Conservation (phyloP, 345 rosid genomes). For the Mangifera indica region DNA sequence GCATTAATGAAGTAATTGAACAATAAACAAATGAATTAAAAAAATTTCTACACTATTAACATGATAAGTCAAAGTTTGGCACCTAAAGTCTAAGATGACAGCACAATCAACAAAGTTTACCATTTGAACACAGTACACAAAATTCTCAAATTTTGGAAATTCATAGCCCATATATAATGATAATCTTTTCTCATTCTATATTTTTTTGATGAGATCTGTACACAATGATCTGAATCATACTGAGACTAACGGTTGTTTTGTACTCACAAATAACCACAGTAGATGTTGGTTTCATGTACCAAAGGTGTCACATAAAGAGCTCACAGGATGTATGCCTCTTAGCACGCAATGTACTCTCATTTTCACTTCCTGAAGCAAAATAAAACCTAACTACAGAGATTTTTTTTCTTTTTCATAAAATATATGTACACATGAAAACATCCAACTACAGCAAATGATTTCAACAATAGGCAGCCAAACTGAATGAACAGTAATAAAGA, state of each 20-base stretch:
- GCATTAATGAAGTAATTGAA: background rate
- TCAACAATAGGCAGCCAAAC: background rate
- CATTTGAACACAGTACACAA: background rate
- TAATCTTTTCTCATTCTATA: too few relatives aligned
- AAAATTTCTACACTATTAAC: background rate
- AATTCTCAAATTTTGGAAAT: background rate
- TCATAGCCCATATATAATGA: background rate
- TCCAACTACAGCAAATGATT: background rate
- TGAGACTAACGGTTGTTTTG: background rate
- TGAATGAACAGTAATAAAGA: background rate
- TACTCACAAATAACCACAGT: background rate
- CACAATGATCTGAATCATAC: background rate
- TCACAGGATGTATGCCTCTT: background rate
- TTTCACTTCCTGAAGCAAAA: background rate
- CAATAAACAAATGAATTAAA: background rate
- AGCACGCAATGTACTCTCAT: background rate
- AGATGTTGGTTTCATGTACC: background rate
- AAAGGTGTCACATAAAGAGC: background rate
- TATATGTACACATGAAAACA: too few relatives aligned
- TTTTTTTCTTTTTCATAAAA: background rate
- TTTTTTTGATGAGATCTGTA: too few relatives aligned
- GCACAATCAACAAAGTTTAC: slow-evolving; percentile 1
- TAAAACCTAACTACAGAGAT: slow-evolving; percentile 1
- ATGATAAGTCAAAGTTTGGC: background rate
- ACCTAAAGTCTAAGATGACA: background rate